Evolutionary conservation across 2,329 filamentous ascomycete species (phyloP), one percentile per base, ranked within the genome.

Genomic region (Dothidotthia symphoricarpi): DNA sequence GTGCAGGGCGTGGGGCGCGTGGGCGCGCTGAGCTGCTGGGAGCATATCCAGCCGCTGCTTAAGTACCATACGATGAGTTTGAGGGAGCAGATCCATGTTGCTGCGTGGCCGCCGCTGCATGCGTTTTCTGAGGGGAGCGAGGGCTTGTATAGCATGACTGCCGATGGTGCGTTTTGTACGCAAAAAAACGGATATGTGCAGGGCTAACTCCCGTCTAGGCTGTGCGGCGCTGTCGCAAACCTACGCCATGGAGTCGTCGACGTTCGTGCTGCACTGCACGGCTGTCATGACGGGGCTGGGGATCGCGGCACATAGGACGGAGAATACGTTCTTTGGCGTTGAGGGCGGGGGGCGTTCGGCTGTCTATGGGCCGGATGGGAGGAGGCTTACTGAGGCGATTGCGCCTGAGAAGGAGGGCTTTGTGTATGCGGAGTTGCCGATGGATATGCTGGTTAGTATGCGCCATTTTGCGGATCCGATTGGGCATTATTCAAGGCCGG

Each of bases 221-320:
- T 48, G 44, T 24, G 34, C 39, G 19, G 69, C 52, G 29, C 62
- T 79, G 1, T 73, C 75, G 0, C 74, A 75, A 43, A 69, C 72
- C 0, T 80, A 81, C 47, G 78, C 79, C 1, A 72, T 82, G 7
- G 80, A 83, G 52, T 71, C 74, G 2, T 66, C 68, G 7, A 59
- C 74, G 0, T 82, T 75, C 42, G 78, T 82, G 1, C 68, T 81
- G 3, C 75, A 78, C 45, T 63, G 64, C 31, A 77, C 76, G 0
- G 58, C 70, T 0, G 67, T 81, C 3, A 64, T 77, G 33, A 69
- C 65, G 0, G 48, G 72, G 6, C 53, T 65, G 11, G 77, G 71
- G 1, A 67, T 76, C 10, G 51, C 72, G 3, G 35, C 41, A 2
- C 69, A 78, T 56, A 57, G 61, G 6, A 75, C 72, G 0, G 49